Base-by-base conservation (phyloP, 2,329 filamentous ascomycete genomes). In the Colletotrichum lini region DNA sequence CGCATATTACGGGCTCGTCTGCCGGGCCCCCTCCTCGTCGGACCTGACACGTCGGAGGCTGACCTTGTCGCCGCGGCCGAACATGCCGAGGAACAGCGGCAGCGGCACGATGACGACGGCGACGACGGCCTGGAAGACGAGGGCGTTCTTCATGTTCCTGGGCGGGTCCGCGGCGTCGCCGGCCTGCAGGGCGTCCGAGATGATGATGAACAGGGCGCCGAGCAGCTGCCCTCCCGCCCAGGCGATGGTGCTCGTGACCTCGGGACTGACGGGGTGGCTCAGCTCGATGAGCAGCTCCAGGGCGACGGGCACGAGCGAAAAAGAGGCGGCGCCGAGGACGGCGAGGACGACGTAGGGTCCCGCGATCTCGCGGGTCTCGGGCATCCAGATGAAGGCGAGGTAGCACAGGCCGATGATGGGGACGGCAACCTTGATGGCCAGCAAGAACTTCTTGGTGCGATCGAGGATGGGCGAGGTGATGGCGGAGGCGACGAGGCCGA, bases 281-380 rank as follows among this genome's bases (percentile, higher is more conserved):
- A 98, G 88, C 80, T 98, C 94, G 62, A 94, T 93, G 18, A 98
- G 85, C 76, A 93, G 95, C 82, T 99, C 96, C 60, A 98, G 88
- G 7, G 91, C 93, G 47, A 98, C 89, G 3, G 96, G 96, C 0
- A 98, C 87, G 3, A 98, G 84, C 23, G 88, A 88, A 82, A 98
- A 98, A 12, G 88, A 91, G 0, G 94, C 84, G 1, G 94, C 95
- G 54, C 96, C 96, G 3, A 98, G 85, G 18, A 97, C 73, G 2
- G 92, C 90, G 74, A 94, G 89, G 18, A 97, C 88, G 64, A 93
- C 86, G 78, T 94, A 98, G 0, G 94, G 91, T 0, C 93, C 93
- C 0, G 86, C 88, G 0, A 95, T 77, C 3, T 78, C 80, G 38
- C 82, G 77, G n/a, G 77, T 82, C 73, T 61, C 86, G 81, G 0